Evolutionary conservation across 371 early-diverging fungal species (phyloP).

Genomic region (Circinella minor): DNA sequence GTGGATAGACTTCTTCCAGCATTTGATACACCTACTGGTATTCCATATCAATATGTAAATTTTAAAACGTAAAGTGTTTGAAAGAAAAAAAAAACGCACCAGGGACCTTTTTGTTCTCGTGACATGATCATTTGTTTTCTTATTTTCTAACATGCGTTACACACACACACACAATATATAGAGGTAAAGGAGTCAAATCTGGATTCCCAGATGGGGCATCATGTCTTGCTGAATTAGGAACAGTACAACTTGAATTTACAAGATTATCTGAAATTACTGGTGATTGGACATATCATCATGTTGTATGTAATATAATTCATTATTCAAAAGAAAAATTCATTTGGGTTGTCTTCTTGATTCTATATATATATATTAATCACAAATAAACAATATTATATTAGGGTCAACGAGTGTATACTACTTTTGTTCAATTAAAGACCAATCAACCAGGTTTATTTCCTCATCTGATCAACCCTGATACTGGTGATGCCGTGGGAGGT

Average conservation of each 20-base stretch:
- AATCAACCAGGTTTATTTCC: conserved; percentile 54
- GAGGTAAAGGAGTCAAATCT: conserved; percentile 36
- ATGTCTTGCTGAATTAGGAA: conserved; percentile 85
- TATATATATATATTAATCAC: background rate
- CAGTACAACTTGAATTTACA: conserved; percentile 87
- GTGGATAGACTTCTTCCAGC: conserved; percentile 60
- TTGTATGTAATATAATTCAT: conserved; percentile 31
- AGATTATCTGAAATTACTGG: conserved; percentile 78
- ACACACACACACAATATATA: conserved; percentile 6
- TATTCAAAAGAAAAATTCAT: no score
- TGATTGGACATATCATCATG: conserved; percentile 61
- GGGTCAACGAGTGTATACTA: conserved; percentile 53
- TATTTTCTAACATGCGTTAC: background rate
- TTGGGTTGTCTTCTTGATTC: no score
- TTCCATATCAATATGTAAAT: conserved; percentile 58
- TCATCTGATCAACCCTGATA: conserved; percentile 38
- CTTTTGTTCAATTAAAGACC: conserved; percentile 27
- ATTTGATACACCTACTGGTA: conserved; percentile 66
- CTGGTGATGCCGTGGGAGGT: conserved; percentile 31
- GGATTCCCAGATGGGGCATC: conserved; percentile 32
- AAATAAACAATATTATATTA: conserved; percentile 30
- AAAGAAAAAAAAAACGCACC: no score
- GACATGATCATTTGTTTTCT: background rate
- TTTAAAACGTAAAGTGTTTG: conserved; percentile 38
- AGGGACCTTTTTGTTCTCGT: background rate